These are phyloP conservation scores for Aurinia saxatilis DNA, from an alignment of 345 rosid genomes.

Conservation along the genomic window DNA sequence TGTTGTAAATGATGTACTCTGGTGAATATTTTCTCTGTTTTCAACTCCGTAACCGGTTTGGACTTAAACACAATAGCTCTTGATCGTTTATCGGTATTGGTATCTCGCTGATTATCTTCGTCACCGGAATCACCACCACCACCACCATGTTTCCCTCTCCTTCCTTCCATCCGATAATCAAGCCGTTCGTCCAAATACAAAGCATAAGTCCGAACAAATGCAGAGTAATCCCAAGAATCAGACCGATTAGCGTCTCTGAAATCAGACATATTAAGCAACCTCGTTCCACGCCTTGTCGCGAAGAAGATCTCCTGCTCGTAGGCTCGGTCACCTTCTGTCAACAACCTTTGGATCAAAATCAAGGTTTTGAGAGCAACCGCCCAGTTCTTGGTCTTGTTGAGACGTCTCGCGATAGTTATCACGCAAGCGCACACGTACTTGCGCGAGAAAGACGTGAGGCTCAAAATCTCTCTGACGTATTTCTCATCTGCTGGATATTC, in stretches of 20 bases:
- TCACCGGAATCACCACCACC: slow-evolving; percentile 33
- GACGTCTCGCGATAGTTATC: slow-evolving; percentile 45
- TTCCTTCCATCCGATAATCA: slow-evolving; percentile 57
- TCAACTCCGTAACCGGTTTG: slow-evolving; percentile 52
- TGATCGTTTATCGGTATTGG: neutral
- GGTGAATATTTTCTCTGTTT: slow-evolving; percentile 39
- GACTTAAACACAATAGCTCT: slow-evolving; percentile 15
- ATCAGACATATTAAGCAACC: slow-evolving; percentile 77
- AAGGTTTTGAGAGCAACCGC: slow-evolving; percentile 75
- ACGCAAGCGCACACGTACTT: slow-evolving; percentile 48
- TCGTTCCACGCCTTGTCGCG: slow-evolving; percentile 65
- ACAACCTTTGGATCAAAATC: slow-evolving; percentile 52
- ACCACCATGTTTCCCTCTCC: slow-evolving; percentile 38
- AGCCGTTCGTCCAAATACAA: slow-evolving; percentile 68
- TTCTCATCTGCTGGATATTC: slow-evolving; percentile 78
- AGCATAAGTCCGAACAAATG: slow-evolving; percentile 72
- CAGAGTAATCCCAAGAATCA: slow-evolving; percentile 74
- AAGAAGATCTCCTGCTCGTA: slow-evolving; percentile 81
- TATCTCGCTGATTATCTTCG: slow-evolving; percentile 30
- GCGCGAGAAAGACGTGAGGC: slow-evolving; percentile 61
- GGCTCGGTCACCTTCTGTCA: slow-evolving; percentile 53
- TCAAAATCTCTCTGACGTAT: slow-evolving; percentile 23
- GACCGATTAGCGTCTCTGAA: slow-evolving; percentile 50
- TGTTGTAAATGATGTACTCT: slow-evolving; percentile 64
- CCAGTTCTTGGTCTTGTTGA: slow-evolving; percentile 47